Percentiles rank a stretch among this genome's conserved stretches.
These are phyloP conservation scores for Linderina pennispora DNA, from an alignment of 192 early-diverging fungal species.

Conservation along the genomic window DNA sequence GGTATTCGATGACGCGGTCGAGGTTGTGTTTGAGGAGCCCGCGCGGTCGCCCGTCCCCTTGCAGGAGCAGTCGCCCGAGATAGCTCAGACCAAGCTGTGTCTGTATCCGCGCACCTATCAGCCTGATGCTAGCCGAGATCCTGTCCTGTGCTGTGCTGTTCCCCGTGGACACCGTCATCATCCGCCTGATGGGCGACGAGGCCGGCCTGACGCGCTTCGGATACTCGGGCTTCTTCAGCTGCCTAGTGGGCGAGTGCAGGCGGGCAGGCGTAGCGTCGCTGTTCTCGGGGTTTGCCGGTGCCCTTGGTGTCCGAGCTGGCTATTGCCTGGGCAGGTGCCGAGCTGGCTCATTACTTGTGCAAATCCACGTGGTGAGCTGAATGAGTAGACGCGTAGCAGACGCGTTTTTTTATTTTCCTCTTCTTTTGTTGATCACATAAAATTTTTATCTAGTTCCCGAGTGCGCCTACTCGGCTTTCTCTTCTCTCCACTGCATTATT, in stretches of 20 bases:
- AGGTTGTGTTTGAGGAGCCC: background rate
- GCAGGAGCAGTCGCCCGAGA: background rate
- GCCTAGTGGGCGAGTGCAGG: constrained; percentile 1
- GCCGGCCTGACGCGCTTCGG: constrained; percentile 16
- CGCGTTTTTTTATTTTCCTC: background rate
- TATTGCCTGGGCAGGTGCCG: constrained; percentile 17
- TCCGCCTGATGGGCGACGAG: constrained; percentile 37
- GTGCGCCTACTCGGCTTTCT: background rate
- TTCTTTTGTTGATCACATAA: background rate
- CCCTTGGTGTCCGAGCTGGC: constrained; percentile 16
- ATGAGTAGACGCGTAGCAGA: background rate
- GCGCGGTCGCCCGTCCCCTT: no score
- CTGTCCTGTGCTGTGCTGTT: constrained; percentile 9
- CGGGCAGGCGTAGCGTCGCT: constrained; percentile 4
- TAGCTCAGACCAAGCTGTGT: constrained; percentile 4
- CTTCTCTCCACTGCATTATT: background rate
- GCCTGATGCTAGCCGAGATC: constrained; percentile 2
- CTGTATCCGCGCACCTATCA: constrained; percentile 12
- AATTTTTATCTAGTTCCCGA: background rate
- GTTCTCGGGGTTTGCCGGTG: constrained; percentile 13
- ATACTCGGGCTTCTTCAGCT: constrained; percentile 26
- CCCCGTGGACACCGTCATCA: constrained; percentile 15
- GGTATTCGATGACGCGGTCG: background rate
- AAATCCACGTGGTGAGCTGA: constrained; percentile 17
- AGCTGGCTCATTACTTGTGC: constrained; percentile 24